Base-by-base conservation (phyloP, 176 grass and related monocot genomes). In the Zea luxurians region DNA sequence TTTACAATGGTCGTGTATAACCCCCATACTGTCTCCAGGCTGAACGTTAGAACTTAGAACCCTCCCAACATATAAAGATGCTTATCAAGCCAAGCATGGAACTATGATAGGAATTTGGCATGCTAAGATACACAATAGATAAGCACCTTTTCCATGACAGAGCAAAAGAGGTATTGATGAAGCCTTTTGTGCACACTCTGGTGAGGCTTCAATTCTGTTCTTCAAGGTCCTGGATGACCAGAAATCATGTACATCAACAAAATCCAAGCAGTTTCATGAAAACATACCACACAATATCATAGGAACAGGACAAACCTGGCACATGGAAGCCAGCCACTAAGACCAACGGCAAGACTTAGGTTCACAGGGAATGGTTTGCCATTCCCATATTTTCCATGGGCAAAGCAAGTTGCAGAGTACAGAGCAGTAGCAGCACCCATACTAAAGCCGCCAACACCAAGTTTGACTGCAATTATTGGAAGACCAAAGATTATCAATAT, bases 281-380 rank as follows among this genome's bases (percentile, higher is more conserved):
- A 74, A 59, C 20, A 78, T 48, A 78, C 50, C 40, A 70, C 36
- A 64, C 66, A 27, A 68, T 64, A 78, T 67, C 70, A 37, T 37
- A 60, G 66, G 43, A 67, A 34, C 27, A 53, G 66, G 37, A 67
- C 83, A 88, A 78, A 99, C 96, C 90, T 87, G 52, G 92, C 81
- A 88, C 83, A 91, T 59, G 96, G 96, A 80, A 99, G 96, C 96
- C 96, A 99, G 34, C 96, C 96, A 82, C 96, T 99, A 50, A 99
- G 88, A 76, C 88, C 92, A 71, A 99, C 90, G 64, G 85, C 90
- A 64, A 80, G 71, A 83, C 81, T 89, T 86, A 93, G 62, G 53
- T 91, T 99, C 61, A 99, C 86, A 46, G 92, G 71, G 43, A 95
- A 99, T 81, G 89, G 74, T 76, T 93, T 99, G 48, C 81, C 96